phyloP scores from a whole-genome alignment of 78 protist species.

The Protostelium mycophagum region DNA sequence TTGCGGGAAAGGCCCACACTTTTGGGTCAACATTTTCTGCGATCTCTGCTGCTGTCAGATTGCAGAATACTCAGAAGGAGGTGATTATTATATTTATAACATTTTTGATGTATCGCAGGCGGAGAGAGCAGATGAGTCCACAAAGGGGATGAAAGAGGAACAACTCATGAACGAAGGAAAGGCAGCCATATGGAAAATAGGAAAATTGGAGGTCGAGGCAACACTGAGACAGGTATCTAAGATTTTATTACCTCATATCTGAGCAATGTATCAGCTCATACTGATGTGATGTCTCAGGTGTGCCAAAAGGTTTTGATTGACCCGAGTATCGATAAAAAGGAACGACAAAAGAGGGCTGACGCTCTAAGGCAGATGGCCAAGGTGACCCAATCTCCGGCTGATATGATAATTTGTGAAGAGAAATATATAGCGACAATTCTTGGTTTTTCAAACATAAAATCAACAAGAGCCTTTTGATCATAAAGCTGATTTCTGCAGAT shows the following conservation, averaged over 20 bases:
- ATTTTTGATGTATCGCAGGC: background rate
- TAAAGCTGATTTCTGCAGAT: too few species aligned
- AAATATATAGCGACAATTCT: too few species aligned
- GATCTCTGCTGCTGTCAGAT: background rate
- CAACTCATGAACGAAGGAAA: background rate
- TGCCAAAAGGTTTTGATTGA: background rate
- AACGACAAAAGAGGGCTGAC: background rate
- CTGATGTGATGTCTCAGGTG: background rate
- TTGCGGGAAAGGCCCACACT: background rate
- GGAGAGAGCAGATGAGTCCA: background rate
- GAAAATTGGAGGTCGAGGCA: background rate
- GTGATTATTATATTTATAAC: background rate
- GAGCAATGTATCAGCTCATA: background rate
- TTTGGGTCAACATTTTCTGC: background rate
- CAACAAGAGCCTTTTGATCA: too few species aligned
- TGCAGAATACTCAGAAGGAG: background rate
- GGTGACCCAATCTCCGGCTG: too few species aligned
- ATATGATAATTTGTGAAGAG: too few species aligned
- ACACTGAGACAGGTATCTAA: conserved; percentile 1
- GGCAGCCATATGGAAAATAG: background rate
- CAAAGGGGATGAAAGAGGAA: background rate
- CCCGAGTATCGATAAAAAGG: background rate
- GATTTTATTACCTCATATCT: too few species aligned
- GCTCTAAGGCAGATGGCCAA: background rate
- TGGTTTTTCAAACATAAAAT: too few species aligned